Conservation (phyloP, 2,329 filamentous ascomycete species). For the Thelonectria discophora region DNA sequence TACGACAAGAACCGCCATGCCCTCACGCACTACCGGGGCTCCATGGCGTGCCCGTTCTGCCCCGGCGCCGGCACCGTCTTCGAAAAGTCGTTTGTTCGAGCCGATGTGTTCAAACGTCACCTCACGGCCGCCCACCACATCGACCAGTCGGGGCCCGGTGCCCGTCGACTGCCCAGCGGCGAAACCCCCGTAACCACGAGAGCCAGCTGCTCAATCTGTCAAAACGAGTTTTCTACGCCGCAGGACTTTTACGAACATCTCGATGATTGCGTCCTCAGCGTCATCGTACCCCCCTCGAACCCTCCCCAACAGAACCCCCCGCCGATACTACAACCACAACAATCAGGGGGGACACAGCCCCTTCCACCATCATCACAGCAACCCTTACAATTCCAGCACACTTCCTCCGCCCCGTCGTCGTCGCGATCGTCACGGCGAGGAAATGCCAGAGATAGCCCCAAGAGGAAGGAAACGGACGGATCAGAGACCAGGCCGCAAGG, state of each 20-base stretch:
- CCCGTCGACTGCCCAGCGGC: constrained; percentile 53
- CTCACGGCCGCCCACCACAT: constrained; percentile 92
- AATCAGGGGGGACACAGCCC: not conserved
- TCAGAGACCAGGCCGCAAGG: constrained; percentile 27
- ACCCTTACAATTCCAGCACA: constrained; percentile 11
- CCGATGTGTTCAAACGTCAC: constrained; percentile 97
- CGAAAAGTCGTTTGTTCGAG: constrained; percentile 95
- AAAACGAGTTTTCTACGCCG: constrained; percentile 79
- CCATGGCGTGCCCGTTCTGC: constrained; percentile 97
- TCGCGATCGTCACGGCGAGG: not conserved
- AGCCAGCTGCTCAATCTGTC: constrained; percentile 91
- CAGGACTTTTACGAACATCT: constrained; percentile 99
- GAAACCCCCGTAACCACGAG: constrained; percentile 56
- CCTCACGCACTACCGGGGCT: constrained; percentile 96
- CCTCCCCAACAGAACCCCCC: constrained; percentile 14
- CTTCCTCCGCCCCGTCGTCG: not conserved
- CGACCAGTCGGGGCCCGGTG: constrained; percentile 91
- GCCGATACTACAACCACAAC: constrained; percentile 4
- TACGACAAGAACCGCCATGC: constrained; percentile 99
- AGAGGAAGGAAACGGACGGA: constrained; percentile 19
- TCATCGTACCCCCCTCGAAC: constrained; percentile 57
- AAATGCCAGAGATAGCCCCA: constrained; percentile 5
- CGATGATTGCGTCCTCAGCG: constrained; percentile 71
- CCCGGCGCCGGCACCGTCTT: constrained; percentile 85
- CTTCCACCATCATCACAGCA: constrained; percentile 5